Percentiles rank a stretch among this genome's conserved stretches.
phyloP scores from a whole-genome alignment of 768 basidiomycete genomes.

The Russula virescens region DNA sequence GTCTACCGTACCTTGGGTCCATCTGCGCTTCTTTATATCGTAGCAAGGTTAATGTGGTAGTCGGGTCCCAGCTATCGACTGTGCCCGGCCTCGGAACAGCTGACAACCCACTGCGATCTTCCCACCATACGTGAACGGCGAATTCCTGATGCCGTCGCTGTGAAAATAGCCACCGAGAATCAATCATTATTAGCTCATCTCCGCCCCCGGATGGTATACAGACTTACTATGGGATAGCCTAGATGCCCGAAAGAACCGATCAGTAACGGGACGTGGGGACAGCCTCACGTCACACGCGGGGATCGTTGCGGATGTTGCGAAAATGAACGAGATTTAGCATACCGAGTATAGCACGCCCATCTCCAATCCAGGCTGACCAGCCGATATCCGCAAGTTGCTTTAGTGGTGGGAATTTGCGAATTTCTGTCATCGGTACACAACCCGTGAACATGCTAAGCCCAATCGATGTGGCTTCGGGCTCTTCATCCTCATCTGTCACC shows the following conservation, averaged over 20 bases:
- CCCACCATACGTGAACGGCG: conserved; percentile 16
- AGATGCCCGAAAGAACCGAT: neutral
- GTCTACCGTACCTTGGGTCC: conserved; percentile 12
- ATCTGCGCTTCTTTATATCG: conserved; percentile 14
- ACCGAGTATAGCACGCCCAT: conserved; percentile 7
- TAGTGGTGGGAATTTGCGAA: conserved; percentile 12
- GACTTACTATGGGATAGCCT: conserved; percentile 20
- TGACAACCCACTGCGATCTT: conserved; percentile 5
- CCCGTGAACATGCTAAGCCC: conserved; percentile 27
- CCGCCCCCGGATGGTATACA: neutral
- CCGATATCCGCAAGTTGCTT: conserved; percentile 19
- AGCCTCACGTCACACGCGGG: neutral
- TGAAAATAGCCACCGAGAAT: neutral
- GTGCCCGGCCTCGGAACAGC: neutral
- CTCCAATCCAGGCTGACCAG: conserved; percentile 13
- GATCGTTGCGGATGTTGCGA: neutral
- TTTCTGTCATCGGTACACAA: conserved; percentile 15
- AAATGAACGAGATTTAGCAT: neutral
- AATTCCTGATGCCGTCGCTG: conserved; percentile 19
- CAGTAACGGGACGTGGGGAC: neutral
- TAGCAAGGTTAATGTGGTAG: conserved; percentile 7
- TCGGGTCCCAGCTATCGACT: conserved; percentile 12
- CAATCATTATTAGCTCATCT: neutral
- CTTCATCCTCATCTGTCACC: conserved; percentile 32
- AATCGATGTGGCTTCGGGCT: conserved; percentile 18